These are phyloP conservation scores for Hypsizygus marmoreus DNA, from an alignment of 768 basidiomycete genomes.

Conservation along the genomic window DNA sequence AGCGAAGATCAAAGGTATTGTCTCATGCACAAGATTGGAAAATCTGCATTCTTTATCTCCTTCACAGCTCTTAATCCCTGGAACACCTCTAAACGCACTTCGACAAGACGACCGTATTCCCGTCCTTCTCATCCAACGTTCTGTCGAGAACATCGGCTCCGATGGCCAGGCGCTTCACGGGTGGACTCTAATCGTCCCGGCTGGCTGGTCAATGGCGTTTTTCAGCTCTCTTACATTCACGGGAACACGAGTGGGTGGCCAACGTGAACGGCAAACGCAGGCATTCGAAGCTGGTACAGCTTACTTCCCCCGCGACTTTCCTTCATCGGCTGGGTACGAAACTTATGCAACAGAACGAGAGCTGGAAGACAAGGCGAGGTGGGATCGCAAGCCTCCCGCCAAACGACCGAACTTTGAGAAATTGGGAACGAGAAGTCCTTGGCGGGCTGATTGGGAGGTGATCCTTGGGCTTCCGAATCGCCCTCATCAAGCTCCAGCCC, in stretches of 20 bases:
- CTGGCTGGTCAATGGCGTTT: conserved; percentile 92
- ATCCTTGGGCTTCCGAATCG: conserved; percentile 66
- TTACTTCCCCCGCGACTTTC: conserved; percentile 85
- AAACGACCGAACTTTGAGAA: conserved; percentile 77
- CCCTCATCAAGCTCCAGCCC: not conserved
- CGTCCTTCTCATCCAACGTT: conserved; percentile 79
- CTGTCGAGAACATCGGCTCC: conserved; percentile 46
- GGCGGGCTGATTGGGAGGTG: conserved; percentile 73
- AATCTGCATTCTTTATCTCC: conserved; percentile 1
- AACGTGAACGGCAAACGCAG: conserved; percentile 80
- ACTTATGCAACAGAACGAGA: conserved; percentile 50
- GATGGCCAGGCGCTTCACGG: conserved; percentile 64
- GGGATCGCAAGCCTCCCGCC: conserved; percentile 84
- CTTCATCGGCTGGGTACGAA: conserved; percentile 55
- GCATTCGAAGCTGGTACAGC: conserved; percentile 76
- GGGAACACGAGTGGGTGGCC: conserved; percentile 82
- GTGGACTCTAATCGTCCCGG: conserved; percentile 85
- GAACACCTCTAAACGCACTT: conserved; percentile 63
- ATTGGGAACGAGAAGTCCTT: conserved; percentile 69
- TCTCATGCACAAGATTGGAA: not conserved
- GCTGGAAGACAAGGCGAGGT: conserved; percentile 54
- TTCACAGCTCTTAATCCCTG: conserved; percentile 73
- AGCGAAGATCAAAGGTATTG: conserved; percentile 73
- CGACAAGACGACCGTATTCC: conserved; percentile 85
- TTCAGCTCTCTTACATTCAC: conserved; percentile 80